Conservation (phyloP, 2,329 filamentous ascomycete species). For the Aureobasidium mangrovei region DNA sequence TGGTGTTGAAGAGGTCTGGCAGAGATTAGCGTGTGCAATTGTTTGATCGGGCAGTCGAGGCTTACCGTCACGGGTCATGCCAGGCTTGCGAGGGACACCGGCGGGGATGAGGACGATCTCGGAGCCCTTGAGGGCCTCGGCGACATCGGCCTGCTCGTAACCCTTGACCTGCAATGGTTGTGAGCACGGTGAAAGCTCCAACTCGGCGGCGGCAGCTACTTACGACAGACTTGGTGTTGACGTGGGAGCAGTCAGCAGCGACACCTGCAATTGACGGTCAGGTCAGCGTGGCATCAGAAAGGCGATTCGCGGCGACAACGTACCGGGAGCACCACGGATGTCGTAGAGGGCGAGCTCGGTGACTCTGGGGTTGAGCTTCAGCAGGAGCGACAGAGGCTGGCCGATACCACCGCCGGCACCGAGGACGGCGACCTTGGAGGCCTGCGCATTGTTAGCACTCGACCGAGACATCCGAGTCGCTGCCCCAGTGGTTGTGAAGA, state of each 20-base stretch:
- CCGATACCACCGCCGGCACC: conserved; percentile 97
- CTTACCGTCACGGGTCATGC: conserved; percentile 92
- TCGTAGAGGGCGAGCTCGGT: conserved; percentile 94
- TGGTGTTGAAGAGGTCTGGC: conserved; percentile 97
- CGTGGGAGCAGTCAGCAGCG: conserved; percentile 94
- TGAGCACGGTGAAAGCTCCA: background rate
- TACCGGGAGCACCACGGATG: conserved; percentile 89
- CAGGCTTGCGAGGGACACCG: conserved; percentile 97
- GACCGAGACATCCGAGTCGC: conserved; percentile 14
- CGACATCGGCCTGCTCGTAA: conserved; percentile 70
- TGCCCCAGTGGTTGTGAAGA: background rate
- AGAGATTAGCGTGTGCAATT: background rate
- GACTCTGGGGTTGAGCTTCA: conserved; percentile 97
- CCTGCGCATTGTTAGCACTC: conserved; percentile 42
- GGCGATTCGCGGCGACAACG: conserved; percentile 22
- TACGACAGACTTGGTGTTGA: conserved; percentile 91
- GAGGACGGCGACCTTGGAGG: conserved; percentile 95
- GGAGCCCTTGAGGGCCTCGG: conserved; percentile 69
- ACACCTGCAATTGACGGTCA: conserved; percentile 56
- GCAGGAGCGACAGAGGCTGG: conserved; percentile 90
- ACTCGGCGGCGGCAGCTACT: conserved; percentile 14
- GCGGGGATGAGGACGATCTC: conserved; percentile 97
- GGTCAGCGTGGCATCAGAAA: background rate
- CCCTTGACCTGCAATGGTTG: conserved; percentile 60
- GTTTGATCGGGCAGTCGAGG: background rate